Percentiles rank a stretch among this genome's conserved stretches.
These are phyloP conservation scores for Penicillium bovifimosum DNA, from an alignment of 495 filamentous ascomycete species.

Conservation along the genomic window DNA sequence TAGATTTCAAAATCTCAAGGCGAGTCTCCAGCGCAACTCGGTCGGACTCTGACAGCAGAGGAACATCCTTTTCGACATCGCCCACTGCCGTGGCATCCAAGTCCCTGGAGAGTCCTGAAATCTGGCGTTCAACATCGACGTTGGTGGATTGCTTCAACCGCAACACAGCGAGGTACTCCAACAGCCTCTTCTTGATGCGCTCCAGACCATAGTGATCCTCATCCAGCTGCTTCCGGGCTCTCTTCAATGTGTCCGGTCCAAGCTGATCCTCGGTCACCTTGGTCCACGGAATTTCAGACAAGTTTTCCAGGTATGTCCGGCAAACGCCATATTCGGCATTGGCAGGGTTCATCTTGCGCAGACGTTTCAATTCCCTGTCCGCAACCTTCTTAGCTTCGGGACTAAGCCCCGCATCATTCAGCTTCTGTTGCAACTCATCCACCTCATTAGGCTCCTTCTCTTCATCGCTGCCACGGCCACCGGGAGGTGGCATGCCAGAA, in stretches of 20 bases:
- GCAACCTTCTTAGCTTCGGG: constrained; percentile 79
- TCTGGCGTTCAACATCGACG: constrained; percentile 68
- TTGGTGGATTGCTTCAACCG: constrained; percentile 90
- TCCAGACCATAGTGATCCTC: constrained; percentile 96
- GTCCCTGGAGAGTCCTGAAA: constrained; percentile 60
- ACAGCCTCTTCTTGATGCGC: constrained; percentile 92
- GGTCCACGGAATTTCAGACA: constrained; percentile 93
- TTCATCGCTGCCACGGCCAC: constrained; percentile 50
- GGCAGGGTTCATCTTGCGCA: constrained; percentile 90
- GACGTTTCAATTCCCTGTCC: constrained; percentile 77
- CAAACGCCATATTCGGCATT: constrained; percentile 94
- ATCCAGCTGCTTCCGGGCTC: constrained; percentile 84
- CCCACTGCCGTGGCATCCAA: constrained; percentile 40
- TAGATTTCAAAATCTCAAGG: constrained; percentile 63
- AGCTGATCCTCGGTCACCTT: constrained; percentile 81
- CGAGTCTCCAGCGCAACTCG: constrained; percentile 49
- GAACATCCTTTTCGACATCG: constrained; percentile 36
- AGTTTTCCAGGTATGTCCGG: constrained; percentile 90
- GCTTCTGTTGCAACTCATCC: constrained; percentile 83
- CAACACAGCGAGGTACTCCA: constrained; percentile 94
- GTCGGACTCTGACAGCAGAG: constrained; percentile 36
- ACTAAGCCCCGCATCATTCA: constrained; percentile 73
- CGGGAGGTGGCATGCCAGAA: constrained; percentile 47
- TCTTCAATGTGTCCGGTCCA: constrained; percentile 69
- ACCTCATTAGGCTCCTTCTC: constrained; percentile 76